phyloP scores from a whole-genome alignment of 2,329 filamentous ascomycete species.

The Leptographium flavum region DNA sequence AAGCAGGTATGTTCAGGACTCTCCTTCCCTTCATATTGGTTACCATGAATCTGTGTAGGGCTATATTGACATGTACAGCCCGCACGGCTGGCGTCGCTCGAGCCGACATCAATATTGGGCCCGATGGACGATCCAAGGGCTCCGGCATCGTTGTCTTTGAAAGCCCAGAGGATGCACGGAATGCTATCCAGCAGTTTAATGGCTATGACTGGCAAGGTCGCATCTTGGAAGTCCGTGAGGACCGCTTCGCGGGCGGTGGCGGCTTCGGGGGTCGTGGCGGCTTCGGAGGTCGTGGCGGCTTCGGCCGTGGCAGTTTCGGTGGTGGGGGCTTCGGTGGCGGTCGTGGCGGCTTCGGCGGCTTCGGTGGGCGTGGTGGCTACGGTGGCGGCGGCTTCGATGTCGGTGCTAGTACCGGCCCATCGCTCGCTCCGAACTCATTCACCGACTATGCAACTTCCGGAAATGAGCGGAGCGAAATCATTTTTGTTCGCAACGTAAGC shows the following conservation, averaged over 20 bases:
- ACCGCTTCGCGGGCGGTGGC: slow-evolving; percentile 64
- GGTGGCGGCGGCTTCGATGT: slow-evolving; percentile 23
- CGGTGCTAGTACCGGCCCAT: slow-evolving; percentile 18
- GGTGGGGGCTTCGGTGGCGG: slow-evolving; percentile 28
- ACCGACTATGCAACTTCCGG: slow-evolving; percentile 84
- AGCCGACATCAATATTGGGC: slow-evolving; percentile 85
- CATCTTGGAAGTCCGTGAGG: slow-evolving; percentile 84
- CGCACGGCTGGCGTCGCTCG: slow-evolving; percentile 72
- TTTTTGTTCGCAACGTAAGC: slow-evolving; percentile 94
- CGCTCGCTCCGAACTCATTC: slow-evolving; percentile 60
- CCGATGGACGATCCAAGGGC: slow-evolving; percentile 87
- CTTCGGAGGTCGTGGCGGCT: slow-evolving; percentile 41
- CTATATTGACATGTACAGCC: slow-evolving; percentile 20
- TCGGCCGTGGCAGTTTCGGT: slow-evolving; percentile 33
- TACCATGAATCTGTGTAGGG: not conserved
- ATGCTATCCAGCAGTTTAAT: slow-evolving; percentile 94
- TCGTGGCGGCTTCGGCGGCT: slow-evolving; percentile 30
- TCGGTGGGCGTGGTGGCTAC: slow-evolving; percentile 24
- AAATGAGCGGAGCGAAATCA: slow-evolving; percentile 67
- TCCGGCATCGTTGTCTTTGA: slow-evolving; percentile 97
- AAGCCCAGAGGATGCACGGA: slow-evolving; percentile 83
- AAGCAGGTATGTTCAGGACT: slow-evolving; percentile 61
- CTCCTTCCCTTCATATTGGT: not conserved
- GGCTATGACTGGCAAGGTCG: slow-evolving; percentile 98
- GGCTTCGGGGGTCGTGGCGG: slow-evolving; percentile 43